A percentile compares a stretch with the other conserved stretches of the same genome.
phyloP scores from a whole-genome alignment of 2,329 filamentous ascomycete species.

The Fusarium sp. region DNA sequence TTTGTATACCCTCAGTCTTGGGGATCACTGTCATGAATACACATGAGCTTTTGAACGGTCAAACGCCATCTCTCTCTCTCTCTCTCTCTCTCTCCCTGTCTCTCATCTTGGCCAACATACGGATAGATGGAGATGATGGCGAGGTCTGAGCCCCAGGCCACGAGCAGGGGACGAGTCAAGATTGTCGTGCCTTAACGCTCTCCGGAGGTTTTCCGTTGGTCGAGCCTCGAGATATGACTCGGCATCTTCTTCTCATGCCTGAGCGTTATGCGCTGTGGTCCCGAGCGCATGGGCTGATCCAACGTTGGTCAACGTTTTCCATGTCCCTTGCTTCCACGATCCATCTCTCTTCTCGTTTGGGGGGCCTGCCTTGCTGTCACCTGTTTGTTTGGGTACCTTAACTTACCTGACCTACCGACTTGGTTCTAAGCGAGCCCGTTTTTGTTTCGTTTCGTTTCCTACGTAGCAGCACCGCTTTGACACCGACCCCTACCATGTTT shows the following conservation, averaged over 20 bases:
- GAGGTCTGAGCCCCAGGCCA: not conserved
- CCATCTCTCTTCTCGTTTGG: not conserved
- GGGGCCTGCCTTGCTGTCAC: constrained; percentile 1
- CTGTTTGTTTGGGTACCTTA: constrained; percentile 2
- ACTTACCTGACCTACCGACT: not conserved
- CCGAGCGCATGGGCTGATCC: constrained; percentile 30
- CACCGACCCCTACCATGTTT: constrained; percentile 17
- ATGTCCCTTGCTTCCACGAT: constrained; percentile 11
- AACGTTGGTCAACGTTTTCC: constrained; percentile 4
- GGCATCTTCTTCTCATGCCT: constrained; percentile 10
- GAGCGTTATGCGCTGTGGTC: constrained; percentile 34
- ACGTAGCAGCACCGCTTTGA: constrained; percentile 1
- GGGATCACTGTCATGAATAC: no score
- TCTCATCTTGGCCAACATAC: not conserved
- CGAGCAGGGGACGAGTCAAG: constrained; percentile 27
- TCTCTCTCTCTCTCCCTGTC: not conserved
- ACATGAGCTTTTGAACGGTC: not conserved
- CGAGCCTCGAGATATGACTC: constrained; percentile 17
- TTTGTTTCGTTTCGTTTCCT: constrained; percentile 41
- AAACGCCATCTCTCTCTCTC: not conserved
- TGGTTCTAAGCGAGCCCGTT: constrained; percentile 31
- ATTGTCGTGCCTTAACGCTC: constrained; percentile 15
- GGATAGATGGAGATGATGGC: not conserved
- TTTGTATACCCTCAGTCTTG: no score
- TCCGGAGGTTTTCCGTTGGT: constrained; percentile 4